phyloP scores from a whole-genome alignment of 2,329 filamentous ascomycete genomes.

The Pochonia chlamydosporia region DNA sequence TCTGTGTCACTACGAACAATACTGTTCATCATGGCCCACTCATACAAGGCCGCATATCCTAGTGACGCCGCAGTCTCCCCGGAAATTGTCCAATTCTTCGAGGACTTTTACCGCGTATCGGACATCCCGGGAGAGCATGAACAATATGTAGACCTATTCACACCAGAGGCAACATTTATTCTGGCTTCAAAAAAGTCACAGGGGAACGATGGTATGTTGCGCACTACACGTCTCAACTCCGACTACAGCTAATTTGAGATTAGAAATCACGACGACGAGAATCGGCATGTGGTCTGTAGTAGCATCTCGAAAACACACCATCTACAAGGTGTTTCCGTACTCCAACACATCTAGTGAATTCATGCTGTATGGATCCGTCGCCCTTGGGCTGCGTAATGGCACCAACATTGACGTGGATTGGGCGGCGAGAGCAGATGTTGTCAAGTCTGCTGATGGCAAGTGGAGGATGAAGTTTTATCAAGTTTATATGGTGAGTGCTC shows the following conservation, averaged over 20 bases:
- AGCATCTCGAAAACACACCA: slow-evolving; percentile 20
- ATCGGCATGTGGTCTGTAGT: slow-evolving; percentile 25
- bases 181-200: slow-evolving; percentile 20
- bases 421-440: slow-evolving; percentile 48
- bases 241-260: background rate
- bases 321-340: slow-evolving; percentile 25
- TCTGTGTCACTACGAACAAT: background rate
- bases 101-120: slow-evolving; percentile 23
- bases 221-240: too few relatives aligned
- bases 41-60: slow-evolving; percentile 15
- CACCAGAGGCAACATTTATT: slow-evolving; percentile 22
- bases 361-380: slow-evolving; percentile 26
- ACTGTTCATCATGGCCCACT: slow-evolving; percentile 4
- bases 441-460: slow-evolving; percentile 38
- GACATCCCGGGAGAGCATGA: slow-evolving; percentile 23
- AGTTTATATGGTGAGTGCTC: slow-evolving; percentile 41
- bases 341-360: slow-evolving; percentile 19
- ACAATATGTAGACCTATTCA: slow-evolving; percentile 21
- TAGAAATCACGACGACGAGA: slow-evolving; percentile 23
- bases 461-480: slow-evolving; percentile 50
- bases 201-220: slow-evolving; percentile 18
- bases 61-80: slow-evolving; percentile 13
- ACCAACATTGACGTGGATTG: slow-evolving; percentile 38
- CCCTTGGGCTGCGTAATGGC: slow-evolving; percentile 20
- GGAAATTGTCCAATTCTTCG: slow-evolving; percentile 20